Evolutionary conservation across 2,329 filamentous ascomycete species (phyloP).

Genomic region (Dissoconium aciculare): DNA sequence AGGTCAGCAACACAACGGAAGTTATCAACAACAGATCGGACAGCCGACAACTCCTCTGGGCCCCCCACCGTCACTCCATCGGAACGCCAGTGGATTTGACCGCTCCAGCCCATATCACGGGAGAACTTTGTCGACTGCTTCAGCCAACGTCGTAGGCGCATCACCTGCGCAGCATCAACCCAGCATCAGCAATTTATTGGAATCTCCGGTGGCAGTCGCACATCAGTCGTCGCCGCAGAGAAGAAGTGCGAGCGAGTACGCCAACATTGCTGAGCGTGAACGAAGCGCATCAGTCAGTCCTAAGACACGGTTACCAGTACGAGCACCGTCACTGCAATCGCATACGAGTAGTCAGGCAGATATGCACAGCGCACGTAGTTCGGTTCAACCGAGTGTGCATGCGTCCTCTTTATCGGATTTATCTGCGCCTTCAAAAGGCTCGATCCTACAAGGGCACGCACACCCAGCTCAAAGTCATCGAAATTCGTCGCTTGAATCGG

Average conservation of each 20-base stretch:
- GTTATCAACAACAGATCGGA: conserved; percentile 16
- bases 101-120: conserved; percentile 20
- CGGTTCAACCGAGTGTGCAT: conserved; percentile 11
- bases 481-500: too few relatives aligned
- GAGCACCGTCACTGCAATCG: conserved; percentile 17
- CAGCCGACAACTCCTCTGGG: conserved; percentile 36
- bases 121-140: conserved; percentile 20
- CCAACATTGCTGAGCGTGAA: conserved; percentile 49
- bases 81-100: conserved; percentile 16
- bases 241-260: conserved; percentile 22
- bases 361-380: conserved; percentile 15
- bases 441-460: too few relatives aligned
- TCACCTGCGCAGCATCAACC: conserved; percentile 19
- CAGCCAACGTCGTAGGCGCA: conserved; percentile 16
- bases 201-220: conserved; percentile 23
- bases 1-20: background rate
- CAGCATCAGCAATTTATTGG: conserved; percentile 26
- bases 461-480: too few relatives aligned
- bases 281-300: conserved; percentile 63
- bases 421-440: too few relatives aligned
- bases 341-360: conserved; percentile 23
- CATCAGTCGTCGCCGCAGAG: conserved; percentile 14
- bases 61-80: conserved; percentile 25
- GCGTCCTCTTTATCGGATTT: conserved; percentile 11
- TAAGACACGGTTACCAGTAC: conserved; percentile 40